phyloP scores from a whole-genome alignment of 2,329 filamentous ascomycete species.

The Fusarium pininemorale region DNA sequence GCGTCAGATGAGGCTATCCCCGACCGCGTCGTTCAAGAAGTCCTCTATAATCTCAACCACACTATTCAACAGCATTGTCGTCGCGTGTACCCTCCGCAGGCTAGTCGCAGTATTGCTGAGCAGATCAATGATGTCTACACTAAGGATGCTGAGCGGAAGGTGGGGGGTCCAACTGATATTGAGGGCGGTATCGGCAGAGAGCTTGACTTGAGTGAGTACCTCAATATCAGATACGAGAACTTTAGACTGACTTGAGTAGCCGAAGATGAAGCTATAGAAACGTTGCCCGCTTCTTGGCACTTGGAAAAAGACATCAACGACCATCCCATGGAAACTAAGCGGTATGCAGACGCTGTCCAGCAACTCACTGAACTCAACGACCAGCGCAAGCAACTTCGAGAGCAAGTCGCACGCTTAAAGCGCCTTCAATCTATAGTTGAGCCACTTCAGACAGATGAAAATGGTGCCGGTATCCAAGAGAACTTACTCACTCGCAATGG shows the following conservation, averaged over 20 bases:
- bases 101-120: constrained; percentile 76
- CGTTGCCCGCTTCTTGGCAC: constrained; percentile 60
- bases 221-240: not conserved
- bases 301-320: constrained; percentile 48
- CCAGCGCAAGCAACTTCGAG: constrained; percentile 46
- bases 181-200: constrained; percentile 51
- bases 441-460: constrained; percentile 47
- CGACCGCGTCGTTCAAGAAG: constrained; percentile 64
- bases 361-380: constrained; percentile 60
- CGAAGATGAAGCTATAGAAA: constrained; percentile 53
- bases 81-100: constrained; percentile 72
- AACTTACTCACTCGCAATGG: constrained; percentile 74
- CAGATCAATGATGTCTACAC: constrained; percentile 75
- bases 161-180: constrained; percentile 48
- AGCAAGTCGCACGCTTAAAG: constrained; percentile 58
- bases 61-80: constrained; percentile 71
- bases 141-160: constrained; percentile 53
- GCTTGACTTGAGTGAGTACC: constrained; percentile 55
- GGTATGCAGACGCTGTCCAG: constrained; percentile 61
- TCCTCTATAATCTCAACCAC: constrained; percentile 67
- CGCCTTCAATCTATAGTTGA: constrained; percentile 61
- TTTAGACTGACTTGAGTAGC: constrained; percentile 43
- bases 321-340: constrained; percentile 57
- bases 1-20: constrained; percentile 53
- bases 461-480: constrained; percentile 62